Evolutionary conservation across 257 asterid genomes (phyloP).

Genomic region (Solanum clarkiae): DNA sequence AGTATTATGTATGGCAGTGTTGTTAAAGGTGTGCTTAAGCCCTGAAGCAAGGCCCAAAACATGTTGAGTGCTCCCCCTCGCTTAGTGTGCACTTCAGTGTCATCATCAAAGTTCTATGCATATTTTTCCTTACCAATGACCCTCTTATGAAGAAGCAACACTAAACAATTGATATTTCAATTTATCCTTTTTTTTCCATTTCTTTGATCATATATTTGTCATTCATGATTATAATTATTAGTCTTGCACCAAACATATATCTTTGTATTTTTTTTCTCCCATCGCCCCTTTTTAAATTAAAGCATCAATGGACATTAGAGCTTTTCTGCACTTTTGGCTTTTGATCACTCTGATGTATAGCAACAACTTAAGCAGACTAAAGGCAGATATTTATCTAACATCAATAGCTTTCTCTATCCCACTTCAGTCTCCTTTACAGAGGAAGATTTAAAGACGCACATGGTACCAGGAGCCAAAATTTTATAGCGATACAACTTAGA

Average conservation of each 20-base stretch:
- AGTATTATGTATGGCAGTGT: not conserved
- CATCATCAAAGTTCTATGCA: not conserved
- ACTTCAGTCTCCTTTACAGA: not conserved
- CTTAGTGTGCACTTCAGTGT: not conserved
- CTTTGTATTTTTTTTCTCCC: not conserved
- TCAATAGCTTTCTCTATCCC: not conserved
- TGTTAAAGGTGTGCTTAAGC: not conserved
- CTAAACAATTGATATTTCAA: not conserved
- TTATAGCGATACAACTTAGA: not conserved
- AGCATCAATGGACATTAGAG: not conserved
- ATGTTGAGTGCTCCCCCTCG: not conserved
- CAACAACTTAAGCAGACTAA: not conserved
- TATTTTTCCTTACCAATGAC: not conserved
- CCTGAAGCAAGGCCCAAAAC: not conserved
- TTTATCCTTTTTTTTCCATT: not conserved
- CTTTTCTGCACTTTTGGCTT: not conserved
- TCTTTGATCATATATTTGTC: not conserved
- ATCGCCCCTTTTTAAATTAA: not conserved
- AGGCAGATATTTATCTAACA: not conserved
- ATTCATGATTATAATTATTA: not conserved
- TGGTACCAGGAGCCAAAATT: not conserved
- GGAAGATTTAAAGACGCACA: not conserved
- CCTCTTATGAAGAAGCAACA: not conserved
- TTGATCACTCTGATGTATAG: not conserved
- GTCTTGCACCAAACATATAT: not conserved